Evolutionary conservation across 2,329 filamentous ascomycete genomes (phyloP), one percentile per base, ranked within the genome.

Genomic region (Dichotomopilus funicola): DNA sequence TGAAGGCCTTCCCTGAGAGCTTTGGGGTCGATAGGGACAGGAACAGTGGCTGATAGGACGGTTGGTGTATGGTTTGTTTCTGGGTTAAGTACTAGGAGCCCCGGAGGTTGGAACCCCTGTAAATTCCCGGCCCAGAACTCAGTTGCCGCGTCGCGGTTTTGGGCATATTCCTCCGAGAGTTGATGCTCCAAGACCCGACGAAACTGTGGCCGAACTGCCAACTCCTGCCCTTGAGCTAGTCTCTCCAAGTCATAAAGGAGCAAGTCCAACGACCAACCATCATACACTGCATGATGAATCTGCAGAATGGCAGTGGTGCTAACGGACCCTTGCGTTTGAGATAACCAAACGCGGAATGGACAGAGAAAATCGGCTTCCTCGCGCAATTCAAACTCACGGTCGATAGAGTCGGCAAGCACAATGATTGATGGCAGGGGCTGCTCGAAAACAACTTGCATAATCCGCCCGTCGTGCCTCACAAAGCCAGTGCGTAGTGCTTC

Each of bases 221-320:
- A 59, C 4, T 49, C 11, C 1, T 59, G 52, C 7, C 67, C 65
- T 34, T 51, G 49, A 0, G 87, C 64, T 1, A 87, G 61, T 0
- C 64, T 65, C 4, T 79, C 75, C 4, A 95, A 71, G 66, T 96
- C 89, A 33, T 78, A 72, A 11, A 89, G 63, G 0, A 95, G 70
- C 35, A 92, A 74, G 51, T 96, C 87, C 65, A 91, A 79, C 0
- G 90, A 91, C 91, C 91, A 96, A n/a, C 91, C 91, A 68, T 96
- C 91, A 65, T 95, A 96, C 1, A 95, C 68, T 0, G 89, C 84
- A 70, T 96, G 91, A 66, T 95, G 91, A 0, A 95, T 74, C 10
- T 86, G 76, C 45, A 89, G 52, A 9, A 80, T 69, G 57, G 67
- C 68, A 4, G 72, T 62, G 48, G 60, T 54, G 4, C 65, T 49